phyloP scores from a whole-genome alignment of 768 basidiomycete species.

The Tulasnella sp. region DNA sequence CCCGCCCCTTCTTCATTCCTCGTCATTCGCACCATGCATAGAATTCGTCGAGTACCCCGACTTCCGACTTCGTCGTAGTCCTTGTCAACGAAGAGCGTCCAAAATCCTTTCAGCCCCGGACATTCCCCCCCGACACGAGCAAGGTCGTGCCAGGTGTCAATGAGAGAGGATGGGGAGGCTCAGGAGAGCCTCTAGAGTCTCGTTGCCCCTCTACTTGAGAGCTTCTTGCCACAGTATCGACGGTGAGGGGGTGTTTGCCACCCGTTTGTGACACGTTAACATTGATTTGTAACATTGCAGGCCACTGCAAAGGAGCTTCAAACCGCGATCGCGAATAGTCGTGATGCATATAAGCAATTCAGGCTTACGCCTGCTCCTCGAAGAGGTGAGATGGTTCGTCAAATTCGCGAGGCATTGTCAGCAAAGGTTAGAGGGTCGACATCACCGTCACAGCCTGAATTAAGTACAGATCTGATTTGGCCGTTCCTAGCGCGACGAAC shows the following conservation, averaged over 20 bases:
- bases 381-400: conserved; percentile 79
- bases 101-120: conserved; percentile 56
- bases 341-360: conserved; percentile 65
- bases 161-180: conserved; percentile 72
- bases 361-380: conserved; percentile 77
- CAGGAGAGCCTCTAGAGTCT: conserved; percentile 61
- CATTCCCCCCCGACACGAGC: conserved; percentile 42
- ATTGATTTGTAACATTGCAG: conserved; percentile 30
- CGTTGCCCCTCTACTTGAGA: conserved; percentile 85
- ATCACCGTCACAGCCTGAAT: conserved; percentile 14
- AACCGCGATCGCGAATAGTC: conserved; percentile 56
- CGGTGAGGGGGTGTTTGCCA: conserved; percentile 63
- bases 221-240: conserved; percentile 62
- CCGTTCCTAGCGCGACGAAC: conserved; percentile 51
- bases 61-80: not conserved
- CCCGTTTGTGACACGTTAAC: conserved; percentile 73
- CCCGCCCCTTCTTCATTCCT: conserved; percentile 26
- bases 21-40: not conserved
- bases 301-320: conserved; percentile 69
- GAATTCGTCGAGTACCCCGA: not conserved
- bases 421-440: conserved; percentile 47
- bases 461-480: conserved; percentile 15
- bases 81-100: conserved; percentile 62
- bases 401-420: conserved; percentile 75
- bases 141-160: conserved; percentile 66